Conservation (phyloP, 495 filamentous ascomycete species). For the Cryomyces antarcticus region DNA sequence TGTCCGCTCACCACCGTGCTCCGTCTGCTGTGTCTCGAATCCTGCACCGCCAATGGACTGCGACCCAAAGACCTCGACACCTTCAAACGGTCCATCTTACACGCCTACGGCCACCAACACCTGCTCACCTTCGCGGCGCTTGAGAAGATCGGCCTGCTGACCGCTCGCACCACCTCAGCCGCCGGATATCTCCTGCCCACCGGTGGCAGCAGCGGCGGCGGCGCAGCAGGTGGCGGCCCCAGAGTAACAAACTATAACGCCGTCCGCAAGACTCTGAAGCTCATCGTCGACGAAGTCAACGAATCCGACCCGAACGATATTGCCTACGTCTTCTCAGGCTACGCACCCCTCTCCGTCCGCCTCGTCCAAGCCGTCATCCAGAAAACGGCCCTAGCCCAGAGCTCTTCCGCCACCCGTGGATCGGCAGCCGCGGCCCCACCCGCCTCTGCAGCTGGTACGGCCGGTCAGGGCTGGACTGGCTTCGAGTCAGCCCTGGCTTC, state of each 20-base stretch:
- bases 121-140: conserved; percentile 73
- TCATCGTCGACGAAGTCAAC: conserved; percentile 93
- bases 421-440: conserved; percentile 27
- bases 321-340: conserved; percentile 92
- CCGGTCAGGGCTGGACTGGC: conserved; percentile 66
- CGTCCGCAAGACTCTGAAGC: conserved; percentile 60
- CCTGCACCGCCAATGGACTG: conserved; percentile 71
- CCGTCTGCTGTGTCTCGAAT: conserved; percentile 75
- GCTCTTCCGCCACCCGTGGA: conserved; percentile 21
- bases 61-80: conserved; percentile 70
- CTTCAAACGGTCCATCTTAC: conserved; percentile 71
- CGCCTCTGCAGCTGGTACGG: conserved; percentile 28
- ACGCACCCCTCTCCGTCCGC: conserved; percentile 80
- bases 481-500: conserved; percentile 64
- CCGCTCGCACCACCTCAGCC: conserved; percentile 43
- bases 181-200: conserved; percentile 3
- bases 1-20: conserved; percentile 60
- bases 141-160: conserved; percentile 67
- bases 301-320: conserved; percentile 93
- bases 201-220: not conserved
- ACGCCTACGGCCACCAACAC: conserved; percentile 90
- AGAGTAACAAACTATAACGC: conserved; percentile 89
- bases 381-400: conserved; percentile 59
- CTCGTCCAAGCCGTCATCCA: conserved; percentile 90
- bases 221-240: conserved; percentile 15